Evolutionary conservation across 805 yeast genomes (phyloP), one percentile per base, ranked within the genome.

Genomic region (Monosporozyma siamensis): DNA sequence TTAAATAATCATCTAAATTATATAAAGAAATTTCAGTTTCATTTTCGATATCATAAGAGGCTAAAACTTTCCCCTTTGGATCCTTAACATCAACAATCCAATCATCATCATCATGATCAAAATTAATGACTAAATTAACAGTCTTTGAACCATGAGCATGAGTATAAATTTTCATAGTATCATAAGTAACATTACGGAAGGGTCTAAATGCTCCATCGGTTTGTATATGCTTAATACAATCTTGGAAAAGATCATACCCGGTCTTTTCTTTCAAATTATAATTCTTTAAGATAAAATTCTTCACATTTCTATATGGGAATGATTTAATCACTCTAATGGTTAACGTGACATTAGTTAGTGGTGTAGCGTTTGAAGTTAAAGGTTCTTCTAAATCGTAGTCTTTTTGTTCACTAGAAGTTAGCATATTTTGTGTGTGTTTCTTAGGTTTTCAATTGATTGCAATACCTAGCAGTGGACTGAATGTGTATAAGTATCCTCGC

Each of bases 111-210:
- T 79, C 85, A 54, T 89, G 80, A 22, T 86, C 95, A 59, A 92
- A 74, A 59, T 92, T 92, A 48, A 92, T 83, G 38, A 88, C 92
- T 50, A 92, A 70, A 57, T 92, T 88, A 77, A 88, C 82, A 2
- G 96, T 85, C 65, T 92, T 92, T 24, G 95, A 75, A 10, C 94
- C 92, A 61, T 90, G 97, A 0, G 98, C 97, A 58, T 87, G 88
- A 23, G 95, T 83, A 65, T 92, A 92, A 6, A 92, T 72, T 62
- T 92, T 92, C 44, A 90, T 60, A 0, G 89, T 70, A 56, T 90
- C 84, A 48, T 78, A 83, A 0, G 64, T 68, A 8, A 85, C 84
- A 46, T 72, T 83, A 55, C 97, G 72, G 62, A 78, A 89, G 2
- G 97, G 95, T 54, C 96, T 72, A 45, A 80, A 75, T 0, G 76